These are phyloP conservation scores for Chenopodium formosanum DNA, from an alignment of 148 eudicot species.

Conservation along the genomic window DNA sequence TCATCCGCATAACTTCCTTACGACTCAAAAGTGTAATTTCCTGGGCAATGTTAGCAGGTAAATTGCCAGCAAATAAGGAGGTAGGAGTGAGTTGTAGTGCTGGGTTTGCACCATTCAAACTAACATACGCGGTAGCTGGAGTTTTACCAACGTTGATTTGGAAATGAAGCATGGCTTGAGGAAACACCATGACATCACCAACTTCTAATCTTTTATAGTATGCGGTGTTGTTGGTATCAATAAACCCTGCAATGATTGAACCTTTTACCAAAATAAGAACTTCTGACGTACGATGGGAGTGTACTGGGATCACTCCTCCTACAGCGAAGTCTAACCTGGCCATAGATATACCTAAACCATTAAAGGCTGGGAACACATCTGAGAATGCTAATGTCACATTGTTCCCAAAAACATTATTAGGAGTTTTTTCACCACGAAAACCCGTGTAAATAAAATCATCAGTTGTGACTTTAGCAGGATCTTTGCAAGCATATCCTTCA, in stretches of 20 bases:
- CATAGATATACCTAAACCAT: slow-evolving; percentile 15
- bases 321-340: not conserved
- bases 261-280: slow-evolving; percentile 5
- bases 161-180: slow-evolving; percentile 7
- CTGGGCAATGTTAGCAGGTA: not conserved
- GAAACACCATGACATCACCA: slow-evolving; percentile 10
- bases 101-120: slow-evolving; percentile 4
- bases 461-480: not conserved
- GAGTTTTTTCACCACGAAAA: not conserved
- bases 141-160: slow-evolving; percentile 13
- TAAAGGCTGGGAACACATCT: not conserved
- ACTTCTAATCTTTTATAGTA: slow-evolving; percentile 10
- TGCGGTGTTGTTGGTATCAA: not conserved
- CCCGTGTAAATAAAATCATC: slow-evolving; percentile 13
- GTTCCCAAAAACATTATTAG: not conserved
- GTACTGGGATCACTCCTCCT: not conserved
- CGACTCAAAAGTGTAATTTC: not conserved
- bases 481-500: slow-evolving; percentile 1
- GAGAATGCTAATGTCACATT: slow-evolving; percentile 10
- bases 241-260: slow-evolving; percentile 4
- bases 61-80: slow-evolving; percentile 5
- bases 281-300: slow-evolving; percentile 2
- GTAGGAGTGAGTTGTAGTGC: not conserved
- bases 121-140: slow-evolving; percentile 4
- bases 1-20: not conserved